These are phyloP conservation scores for Saccharomyces paradoxus DNA, from an alignment of 805 yeast species.

Conservation along the genomic window DNA sequence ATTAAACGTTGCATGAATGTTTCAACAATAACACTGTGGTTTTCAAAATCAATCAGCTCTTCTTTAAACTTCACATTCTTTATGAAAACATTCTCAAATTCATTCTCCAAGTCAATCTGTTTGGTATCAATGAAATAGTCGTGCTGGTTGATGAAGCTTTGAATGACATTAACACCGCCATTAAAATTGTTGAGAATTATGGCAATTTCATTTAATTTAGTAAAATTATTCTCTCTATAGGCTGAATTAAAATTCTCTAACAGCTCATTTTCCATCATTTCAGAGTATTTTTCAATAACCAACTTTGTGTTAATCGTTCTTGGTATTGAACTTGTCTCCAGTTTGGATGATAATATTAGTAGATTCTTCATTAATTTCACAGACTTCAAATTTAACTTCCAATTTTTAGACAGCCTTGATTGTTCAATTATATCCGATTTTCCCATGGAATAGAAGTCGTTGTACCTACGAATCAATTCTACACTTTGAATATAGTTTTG, in stretches of 20 bases:
- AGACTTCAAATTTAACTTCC: conserved; percentile 45
- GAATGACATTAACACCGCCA: conserved; percentile 76
- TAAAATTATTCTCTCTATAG: conserved; percentile 59
- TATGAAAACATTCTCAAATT: conserved; percentile 23
- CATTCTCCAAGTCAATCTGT: conserved; percentile 25
- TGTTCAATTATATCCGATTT: conserved; percentile 48
- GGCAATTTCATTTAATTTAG: conserved; percentile 69
- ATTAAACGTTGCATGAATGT: conserved; percentile 44
- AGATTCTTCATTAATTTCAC: conserved; percentile 64
- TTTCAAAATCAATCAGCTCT: conserved; percentile 51
- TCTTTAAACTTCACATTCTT: conserved; percentile 48
- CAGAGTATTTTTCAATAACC: conserved; percentile 61
- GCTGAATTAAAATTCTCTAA: conserved; percentile 65
- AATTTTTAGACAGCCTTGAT: conserved; percentile 44
- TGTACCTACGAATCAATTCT: conserved; percentile 66
- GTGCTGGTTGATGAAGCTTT: conserved; percentile 73
- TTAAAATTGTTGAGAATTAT: conserved; percentile 70
- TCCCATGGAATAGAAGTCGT: conserved; percentile 51
- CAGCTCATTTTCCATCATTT: conserved; percentile 63
- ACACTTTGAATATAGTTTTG: conserved; percentile 67
- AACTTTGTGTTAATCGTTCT: conserved; percentile 32
- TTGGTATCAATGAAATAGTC: conserved; percentile 46
- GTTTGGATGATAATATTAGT: conserved; percentile 53
- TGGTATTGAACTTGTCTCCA: conserved; percentile 47
- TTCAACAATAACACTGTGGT: conserved; percentile 42